Conservation (phyloP, 805 yeast species). For the Vanderwaltozyma tropicalis region DNA sequence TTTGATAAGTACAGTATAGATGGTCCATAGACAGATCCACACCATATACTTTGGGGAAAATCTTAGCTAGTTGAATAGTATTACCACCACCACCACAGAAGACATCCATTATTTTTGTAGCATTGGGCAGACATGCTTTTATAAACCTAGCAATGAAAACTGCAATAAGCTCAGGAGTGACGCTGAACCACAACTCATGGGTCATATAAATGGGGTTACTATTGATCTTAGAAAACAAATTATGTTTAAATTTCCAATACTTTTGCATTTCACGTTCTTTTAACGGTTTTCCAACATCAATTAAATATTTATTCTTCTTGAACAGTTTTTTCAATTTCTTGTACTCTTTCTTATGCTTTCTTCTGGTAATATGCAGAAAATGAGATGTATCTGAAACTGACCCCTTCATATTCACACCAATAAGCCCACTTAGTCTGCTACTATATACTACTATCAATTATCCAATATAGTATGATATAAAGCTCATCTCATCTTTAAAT, state of each 20-base stretch:
- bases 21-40: conserved; percentile 52
- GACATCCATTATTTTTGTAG: conserved; percentile 46
- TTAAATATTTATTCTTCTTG: neutral
- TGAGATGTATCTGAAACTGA: conserved; percentile 4
- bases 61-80: conserved; percentile 59
- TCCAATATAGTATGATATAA: neutral
- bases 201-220: conserved; percentile 55
- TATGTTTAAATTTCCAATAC: conserved; percentile 54
- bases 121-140: conserved; percentile 40
- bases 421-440: neutral
- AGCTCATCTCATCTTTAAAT: conserved; percentile 1
- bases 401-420: neutral
- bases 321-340: neutral
- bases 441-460: neutral
- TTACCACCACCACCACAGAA: conserved; percentile 90
- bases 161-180: conserved; percentile 75
- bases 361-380: conserved; percentile 13
- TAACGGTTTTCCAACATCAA: neutral
- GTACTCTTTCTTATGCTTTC: conserved; percentile 13
- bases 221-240: conserved; percentile 52
- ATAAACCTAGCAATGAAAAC: conserved; percentile 45
- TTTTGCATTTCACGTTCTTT: conserved; percentile 19
- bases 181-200: conserved; percentile 74
- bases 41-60: conserved; percentile 48
- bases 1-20: conserved; percentile 54